Conservation (phyloP, 192 early-diverging fungal species). For the Backusella tuberculispora region DNA sequence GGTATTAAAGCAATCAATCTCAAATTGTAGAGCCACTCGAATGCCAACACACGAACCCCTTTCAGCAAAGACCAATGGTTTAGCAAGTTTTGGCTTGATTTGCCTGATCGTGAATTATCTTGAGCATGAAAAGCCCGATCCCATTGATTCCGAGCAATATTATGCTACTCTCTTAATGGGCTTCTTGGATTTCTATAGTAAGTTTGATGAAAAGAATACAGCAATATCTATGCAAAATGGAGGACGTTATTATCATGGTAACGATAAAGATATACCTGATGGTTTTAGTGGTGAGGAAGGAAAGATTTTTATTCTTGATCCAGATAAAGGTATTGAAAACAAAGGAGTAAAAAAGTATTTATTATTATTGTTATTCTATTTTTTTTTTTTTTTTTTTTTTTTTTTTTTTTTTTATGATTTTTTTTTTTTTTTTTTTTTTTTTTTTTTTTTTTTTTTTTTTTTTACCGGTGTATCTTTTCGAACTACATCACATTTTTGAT, state of each 20-base stretch:
- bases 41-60: constrained; percentile 18
- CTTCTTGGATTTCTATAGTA: constrained; percentile 16
- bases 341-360: background rate
- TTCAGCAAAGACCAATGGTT: constrained; percentile 21
- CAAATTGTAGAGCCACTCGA: background rate
- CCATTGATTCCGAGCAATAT: background rate
- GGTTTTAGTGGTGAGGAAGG: background rate
- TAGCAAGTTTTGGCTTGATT: constrained; percentile 36
- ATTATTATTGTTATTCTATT: no score
- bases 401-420: no score
- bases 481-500: constrained; percentile 48
- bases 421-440: no score
- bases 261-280: background rate
- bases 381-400: no score
- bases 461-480: constrained; percentile 45
- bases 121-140: constrained; percentile 1
- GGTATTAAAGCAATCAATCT: constrained; percentile 35
- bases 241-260: background rate
- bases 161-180: constrained; percentile 16
- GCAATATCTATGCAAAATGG: constrained; percentile 14
- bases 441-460: no score
- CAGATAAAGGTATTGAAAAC: background rate
- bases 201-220: constrained; percentile 2
- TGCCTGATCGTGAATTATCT: constrained; percentile 38
- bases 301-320: constrained; percentile 18